Conservation (phyloP, 345 rosid species). For the Rhodamnia argentea region DNA sequence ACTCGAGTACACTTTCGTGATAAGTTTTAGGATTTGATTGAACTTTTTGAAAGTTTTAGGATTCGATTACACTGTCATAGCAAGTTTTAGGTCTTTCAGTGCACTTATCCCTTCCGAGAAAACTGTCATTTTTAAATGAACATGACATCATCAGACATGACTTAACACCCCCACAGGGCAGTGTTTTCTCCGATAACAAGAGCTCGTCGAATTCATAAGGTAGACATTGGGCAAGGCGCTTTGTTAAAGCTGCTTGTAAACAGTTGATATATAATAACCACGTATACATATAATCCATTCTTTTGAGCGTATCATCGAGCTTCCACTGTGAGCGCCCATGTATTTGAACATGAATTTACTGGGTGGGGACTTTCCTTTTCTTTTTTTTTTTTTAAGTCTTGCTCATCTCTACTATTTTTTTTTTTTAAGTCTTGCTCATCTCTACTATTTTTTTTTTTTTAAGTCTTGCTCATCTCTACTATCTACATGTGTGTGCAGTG, state of each 20-base stretch:
- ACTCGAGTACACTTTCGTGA: too few relatives aligned
- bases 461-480: too few relatives aligned
- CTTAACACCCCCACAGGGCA: background rate
- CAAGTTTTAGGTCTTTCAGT: too few relatives aligned
- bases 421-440: too few relatives aligned
- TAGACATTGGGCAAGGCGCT: background rate
- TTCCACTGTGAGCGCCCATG: background rate
- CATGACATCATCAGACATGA: background rate
- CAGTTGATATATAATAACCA: background rate
- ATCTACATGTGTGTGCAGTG: too few relatives aligned
- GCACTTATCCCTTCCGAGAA: background rate
- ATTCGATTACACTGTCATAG: fast-evolving
- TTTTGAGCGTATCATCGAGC: background rate
- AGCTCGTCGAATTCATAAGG: background rate
- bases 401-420: too few relatives aligned
- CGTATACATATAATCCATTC: background rate
- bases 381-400: too few relatives aligned
- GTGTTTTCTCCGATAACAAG: background rate
- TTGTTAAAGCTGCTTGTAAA: background rate
- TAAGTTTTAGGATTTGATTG: too few relatives aligned
- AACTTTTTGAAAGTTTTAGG: too few relatives aligned
- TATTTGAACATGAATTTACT: background rate
- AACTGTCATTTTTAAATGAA: background rate
- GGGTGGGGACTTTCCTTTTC: too few relatives aligned
- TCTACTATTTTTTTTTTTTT: too few relatives aligned